These are phyloP conservation scores for Solanum appendiculatum DNA, from an alignment of 257 asterid genomes.

Conservation along the genomic window DNA sequence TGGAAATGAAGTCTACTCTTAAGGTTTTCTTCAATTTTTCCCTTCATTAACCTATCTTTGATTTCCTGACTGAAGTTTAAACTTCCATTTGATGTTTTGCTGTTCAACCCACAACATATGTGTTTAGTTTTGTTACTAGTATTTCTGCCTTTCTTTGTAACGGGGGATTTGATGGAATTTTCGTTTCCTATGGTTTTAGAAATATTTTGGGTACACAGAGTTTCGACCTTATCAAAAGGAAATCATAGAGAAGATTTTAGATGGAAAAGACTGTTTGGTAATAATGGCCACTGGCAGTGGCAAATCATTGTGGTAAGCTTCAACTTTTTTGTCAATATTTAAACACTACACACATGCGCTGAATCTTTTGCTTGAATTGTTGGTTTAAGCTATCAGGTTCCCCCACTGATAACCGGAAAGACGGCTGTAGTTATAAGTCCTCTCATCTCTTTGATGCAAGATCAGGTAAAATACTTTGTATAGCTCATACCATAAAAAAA, in stretches of 20 bases:
- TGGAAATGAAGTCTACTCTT: conserved; percentile 48
- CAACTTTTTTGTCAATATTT: neutral
- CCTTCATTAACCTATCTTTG: neutral
- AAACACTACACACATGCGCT: neutral
- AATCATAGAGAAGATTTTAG: conserved; percentile 51
- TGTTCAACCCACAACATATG: neutral
- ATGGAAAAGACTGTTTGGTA: conserved; percentile 72
- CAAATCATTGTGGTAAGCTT: conserved; percentile 71
- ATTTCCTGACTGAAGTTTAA: neutral
- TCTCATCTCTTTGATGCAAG: conserved; percentile 92
- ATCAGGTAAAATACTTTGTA: conserved; percentile 44
- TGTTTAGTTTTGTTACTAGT: neutral
- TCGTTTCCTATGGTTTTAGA: conserved; percentile 25
- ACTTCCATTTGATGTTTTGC: neutral
- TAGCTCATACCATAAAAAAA: neutral
- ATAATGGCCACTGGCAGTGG: conserved; percentile 99
- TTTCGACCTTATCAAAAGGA: conserved; percentile 92
- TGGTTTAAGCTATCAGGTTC: conserved; percentile 76
- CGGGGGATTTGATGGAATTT: neutral
- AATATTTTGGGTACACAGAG: conserved; percentile 72
- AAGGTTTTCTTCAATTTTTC: conserved; percentile 30
- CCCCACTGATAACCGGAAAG: conserved; percentile 65
- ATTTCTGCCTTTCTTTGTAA: neutral
- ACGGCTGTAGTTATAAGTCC: conserved; percentile 88
- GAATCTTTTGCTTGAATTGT: neutral